Evolutionary conservation across 768 basidiomycete genomes (phyloP), one percentile per base, ranked within the genome.

Genomic region (Boletellus ananas): DNA sequence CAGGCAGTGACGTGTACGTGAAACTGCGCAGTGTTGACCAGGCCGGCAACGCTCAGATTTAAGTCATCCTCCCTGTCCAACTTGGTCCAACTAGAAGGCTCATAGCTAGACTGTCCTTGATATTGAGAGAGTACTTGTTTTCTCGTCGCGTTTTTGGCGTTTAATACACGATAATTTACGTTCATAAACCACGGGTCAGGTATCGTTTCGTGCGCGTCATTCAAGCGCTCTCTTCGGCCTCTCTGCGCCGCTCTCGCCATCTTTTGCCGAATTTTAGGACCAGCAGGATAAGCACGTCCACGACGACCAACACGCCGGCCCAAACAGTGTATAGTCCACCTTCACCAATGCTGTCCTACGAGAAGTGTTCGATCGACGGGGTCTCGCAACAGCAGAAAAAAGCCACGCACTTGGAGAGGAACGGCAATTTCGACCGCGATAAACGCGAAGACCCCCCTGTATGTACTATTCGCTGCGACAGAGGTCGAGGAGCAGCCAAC

Each of bases 401-500:
- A 18, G 29, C 5, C 9, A 11, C 44, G 45, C 41, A 50, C 52
- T 74, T 86, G 84, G 5, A 93, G 72, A 0, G 90, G 90, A 2
- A 89, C 80, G 1, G 87, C 85, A n/a, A 87, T 73, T 63, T 94
- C 89, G 1, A 80, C 80, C 1, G 82, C 81, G 11, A 87, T 60
- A 63, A 87, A 87, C 9, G 85, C 90, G 14, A 76, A 67, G 3
- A 76, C 34, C 0, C 92, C 90, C 37, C 92, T 78, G 62, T 85
- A 87, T 34, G 77, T 77, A 46, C 85, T 87, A 62, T 94, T 94
- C 37, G 74, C 68, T 1, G 92, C 90, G 9, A 82, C 79, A 0
- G 87, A 89, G 2, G 81, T 81, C 1, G 89, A 86, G 1, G 89
- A 90, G 9, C 87, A 79, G 7, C 93, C 93, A 7, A 73, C 70